These are phyloP conservation scores for Sphenostylis stenocarpa DNA, from an alignment of 306 rosid genomes.

Conservation along the genomic window DNA sequence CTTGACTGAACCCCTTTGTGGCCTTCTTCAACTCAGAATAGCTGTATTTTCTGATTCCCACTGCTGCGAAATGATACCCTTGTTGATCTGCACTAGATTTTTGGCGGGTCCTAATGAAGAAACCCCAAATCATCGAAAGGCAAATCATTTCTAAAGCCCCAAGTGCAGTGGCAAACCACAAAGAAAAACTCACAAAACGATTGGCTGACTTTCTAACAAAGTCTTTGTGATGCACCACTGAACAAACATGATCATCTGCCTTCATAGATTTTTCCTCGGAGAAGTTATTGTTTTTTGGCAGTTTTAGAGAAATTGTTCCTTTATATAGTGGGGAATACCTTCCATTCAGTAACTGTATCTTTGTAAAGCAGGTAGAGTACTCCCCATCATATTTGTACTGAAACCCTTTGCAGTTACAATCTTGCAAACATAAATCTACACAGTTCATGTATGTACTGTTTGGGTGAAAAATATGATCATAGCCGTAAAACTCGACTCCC, in stretches of 20 bases:
- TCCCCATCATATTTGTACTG: slow-evolving; percentile 1
- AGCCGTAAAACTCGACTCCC: neutral
- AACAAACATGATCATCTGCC: neutral
- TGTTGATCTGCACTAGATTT: slow-evolving; percentile 27
- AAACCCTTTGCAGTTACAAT: slow-evolving; percentile 33
- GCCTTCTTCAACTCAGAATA: neutral
- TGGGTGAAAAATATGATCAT: neutral
- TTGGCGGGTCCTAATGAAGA: neutral
- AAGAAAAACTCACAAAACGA: slow-evolving; percentile 13
- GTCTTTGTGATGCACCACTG: neutral
- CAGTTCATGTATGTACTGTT: neutral
- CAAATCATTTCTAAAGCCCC: slow-evolving; percentile 4
- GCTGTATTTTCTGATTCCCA: neutral
- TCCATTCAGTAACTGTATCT: slow-evolving; percentile 36
- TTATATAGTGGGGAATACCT: neutral
- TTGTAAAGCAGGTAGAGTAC: slow-evolving; percentile 10
- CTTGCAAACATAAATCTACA: neutral
- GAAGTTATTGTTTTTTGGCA: neutral
- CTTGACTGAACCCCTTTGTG: neutral
- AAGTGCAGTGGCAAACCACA: slow-evolving; percentile 28
- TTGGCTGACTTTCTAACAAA: neutral
- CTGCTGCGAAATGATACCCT: neutral
- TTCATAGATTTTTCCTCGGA: neutral
- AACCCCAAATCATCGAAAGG: neutral
- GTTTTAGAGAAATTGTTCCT: slow-evolving; percentile 27